phyloP scores from a whole-genome alignment of 257 asterid species.

The Handroanthus guayacan region DNA sequence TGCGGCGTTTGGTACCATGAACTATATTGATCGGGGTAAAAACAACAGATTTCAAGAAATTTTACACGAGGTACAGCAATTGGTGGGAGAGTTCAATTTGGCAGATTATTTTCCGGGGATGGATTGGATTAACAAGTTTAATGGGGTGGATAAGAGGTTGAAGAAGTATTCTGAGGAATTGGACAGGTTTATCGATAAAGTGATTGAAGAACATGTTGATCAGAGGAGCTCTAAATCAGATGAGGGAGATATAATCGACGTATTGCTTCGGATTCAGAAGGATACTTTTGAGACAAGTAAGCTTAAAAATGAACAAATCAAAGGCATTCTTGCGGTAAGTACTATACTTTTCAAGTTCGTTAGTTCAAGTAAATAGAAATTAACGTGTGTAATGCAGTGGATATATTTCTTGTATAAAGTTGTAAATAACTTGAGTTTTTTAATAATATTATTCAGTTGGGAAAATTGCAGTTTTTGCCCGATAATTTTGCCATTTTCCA shows the following conservation, averaged over 20 bases:
- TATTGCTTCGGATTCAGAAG: constrained; percentile 49
- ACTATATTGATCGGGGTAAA: constrained; percentile 2
- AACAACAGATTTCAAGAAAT: constrained; percentile 29
- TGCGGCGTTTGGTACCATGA: constrained; percentile 50
- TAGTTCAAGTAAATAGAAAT: no score
- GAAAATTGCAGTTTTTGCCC: no score
- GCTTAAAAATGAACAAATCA: constrained; percentile 38
- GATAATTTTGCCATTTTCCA: no score
- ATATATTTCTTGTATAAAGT: no score
- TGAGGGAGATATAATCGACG: constrained; percentile 53
- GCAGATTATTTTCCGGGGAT: constrained; percentile 51
- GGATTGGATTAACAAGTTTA: constrained; percentile 51
- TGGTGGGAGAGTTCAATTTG: constrained; percentile 36
- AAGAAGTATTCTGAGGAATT: constrained; percentile 27
- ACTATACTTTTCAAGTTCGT: no score
- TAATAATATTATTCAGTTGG: no score
- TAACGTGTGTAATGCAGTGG: no score
- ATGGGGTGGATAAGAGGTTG: constrained; percentile 46
- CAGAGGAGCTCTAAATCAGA: constrained; percentile 13
- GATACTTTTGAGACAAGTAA: constrained; percentile 27
- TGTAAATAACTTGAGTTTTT: no score
- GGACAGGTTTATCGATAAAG: constrained; percentile 42
- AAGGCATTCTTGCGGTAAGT: constrained; percentile 47
- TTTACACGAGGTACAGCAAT: constrained; percentile 33
- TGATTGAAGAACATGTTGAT: constrained; percentile 46